phyloP scores from a whole-genome alignment of 768 basidiomycete species.

The Boletus sensibilis region DNA sequence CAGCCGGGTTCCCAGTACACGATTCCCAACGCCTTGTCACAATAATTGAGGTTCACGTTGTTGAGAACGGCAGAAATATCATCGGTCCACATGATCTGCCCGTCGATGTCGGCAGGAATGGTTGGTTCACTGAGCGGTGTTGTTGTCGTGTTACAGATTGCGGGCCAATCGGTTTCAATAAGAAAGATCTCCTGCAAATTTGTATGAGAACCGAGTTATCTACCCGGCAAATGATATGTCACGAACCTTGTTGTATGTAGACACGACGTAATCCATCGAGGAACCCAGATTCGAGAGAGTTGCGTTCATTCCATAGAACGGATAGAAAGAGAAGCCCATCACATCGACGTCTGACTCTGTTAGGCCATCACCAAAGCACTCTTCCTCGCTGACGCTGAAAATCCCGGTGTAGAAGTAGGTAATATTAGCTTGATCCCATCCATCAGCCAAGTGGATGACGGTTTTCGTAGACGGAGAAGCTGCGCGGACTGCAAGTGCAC shows the following conservation, averaged over 20 bases:
- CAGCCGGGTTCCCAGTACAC: conserved; percentile 16
- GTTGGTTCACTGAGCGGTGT: conserved; percentile 10
- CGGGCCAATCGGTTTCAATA: conserved; percentile 14
- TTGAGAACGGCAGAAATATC: not conserved
- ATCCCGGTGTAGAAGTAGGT: conserved; percentile 10
- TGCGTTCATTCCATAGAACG: conserved; percentile 5
- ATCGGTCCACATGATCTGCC: conserved; percentile 10
- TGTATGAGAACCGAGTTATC: not conserved
- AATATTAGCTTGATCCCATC: conserved; percentile 1
- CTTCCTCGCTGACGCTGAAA: not conserved
- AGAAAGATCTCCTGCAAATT: conserved; percentile 11
- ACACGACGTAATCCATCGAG: conserved; percentile 6
- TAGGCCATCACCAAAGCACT: conserved; percentile 1
- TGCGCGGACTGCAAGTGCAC: conserved; percentile 11
- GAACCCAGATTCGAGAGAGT: conserved; percentile 10
- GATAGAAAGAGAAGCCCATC: conserved; percentile 11
- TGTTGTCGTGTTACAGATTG: not conserved
- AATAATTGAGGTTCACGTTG: not conserved
- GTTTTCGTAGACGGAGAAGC: conserved; percentile 5
- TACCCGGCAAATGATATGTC: no score
- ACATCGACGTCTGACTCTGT: conserved; percentile 9
- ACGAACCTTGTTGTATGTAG: conserved; percentile 10
- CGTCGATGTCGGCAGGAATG: not conserved
- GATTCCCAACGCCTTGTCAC: conserved; percentile 11
- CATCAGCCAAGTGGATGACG: conserved; percentile 9